Evolutionary conservation across 2,329 filamentous ascomycete species (phyloP).

Genomic region (Botrytis paeoniae): DNA sequence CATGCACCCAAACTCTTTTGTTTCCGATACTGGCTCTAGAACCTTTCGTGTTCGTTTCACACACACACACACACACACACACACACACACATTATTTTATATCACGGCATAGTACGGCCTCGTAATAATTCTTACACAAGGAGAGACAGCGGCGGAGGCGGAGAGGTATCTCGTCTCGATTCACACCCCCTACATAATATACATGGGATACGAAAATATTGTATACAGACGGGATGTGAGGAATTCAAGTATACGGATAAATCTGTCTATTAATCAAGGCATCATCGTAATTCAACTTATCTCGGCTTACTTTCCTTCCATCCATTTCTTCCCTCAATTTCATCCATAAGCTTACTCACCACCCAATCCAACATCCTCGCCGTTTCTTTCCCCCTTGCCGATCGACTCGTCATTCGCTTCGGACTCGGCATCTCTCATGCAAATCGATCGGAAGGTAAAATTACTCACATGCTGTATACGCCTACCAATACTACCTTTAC

Average conservation of each 20-base stretch:
- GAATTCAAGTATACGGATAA: not conserved
- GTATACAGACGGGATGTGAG: not conserved
- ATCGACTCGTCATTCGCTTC: not conserved
- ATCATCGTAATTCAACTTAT: not conserved
- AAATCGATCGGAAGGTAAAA: constrained; percentile 1
- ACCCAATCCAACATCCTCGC: not conserved
- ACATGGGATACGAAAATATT: not conserved
- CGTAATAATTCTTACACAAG: not conserved
- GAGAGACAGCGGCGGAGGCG: not conserved
- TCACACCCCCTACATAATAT: not conserved
- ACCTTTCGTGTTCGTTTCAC: not conserved
- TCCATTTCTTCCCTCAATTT: not conserved
- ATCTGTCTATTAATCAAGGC: not conserved
- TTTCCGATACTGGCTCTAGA: not conserved
- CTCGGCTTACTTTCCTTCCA: not conserved
- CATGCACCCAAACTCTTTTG: not conserved
- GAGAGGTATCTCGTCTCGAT: not conserved
- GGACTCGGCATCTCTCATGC: not conserved
- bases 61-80: not conserved
- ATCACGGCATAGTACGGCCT: not conserved
- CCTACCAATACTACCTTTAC: not conserved
- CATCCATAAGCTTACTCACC: not conserved
- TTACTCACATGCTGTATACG: constrained; percentile 4
- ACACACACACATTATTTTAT: not conserved
- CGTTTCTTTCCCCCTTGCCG: too few relatives aligned